Evolutionary conservation across 2,329 filamentous ascomycete genomes (phyloP).

Genomic region (Pyrenophora tritici-repentis): DNA sequence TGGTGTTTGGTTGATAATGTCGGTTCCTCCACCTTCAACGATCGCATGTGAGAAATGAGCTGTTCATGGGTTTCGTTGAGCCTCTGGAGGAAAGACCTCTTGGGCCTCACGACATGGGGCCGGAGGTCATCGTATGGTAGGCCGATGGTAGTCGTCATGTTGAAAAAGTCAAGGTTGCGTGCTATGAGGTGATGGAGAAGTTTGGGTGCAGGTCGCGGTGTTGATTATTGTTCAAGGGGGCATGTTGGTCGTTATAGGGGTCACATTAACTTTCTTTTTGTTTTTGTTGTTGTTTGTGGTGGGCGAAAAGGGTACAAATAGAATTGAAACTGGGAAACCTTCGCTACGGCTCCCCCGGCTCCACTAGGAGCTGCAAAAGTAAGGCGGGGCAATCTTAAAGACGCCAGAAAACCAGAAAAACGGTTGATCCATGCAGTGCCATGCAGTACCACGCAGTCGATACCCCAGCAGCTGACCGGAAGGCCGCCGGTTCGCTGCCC

Average conservation of each 20-base stretch:
- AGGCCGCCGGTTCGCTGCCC: neutral
- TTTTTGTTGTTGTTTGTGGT: slow-evolving; percentile 10
- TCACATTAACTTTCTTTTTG: slow-evolving; percentile 6
- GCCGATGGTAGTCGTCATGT: slow-evolving; percentile 21
- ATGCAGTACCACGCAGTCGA: slow-evolving; percentile 3
- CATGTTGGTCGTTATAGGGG: neutral
- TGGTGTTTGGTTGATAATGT: neutral
- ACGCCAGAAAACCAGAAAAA: slow-evolving; percentile 6
- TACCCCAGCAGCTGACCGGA: slow-evolving; percentile 1
- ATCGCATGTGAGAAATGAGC: slow-evolving; percentile 18
- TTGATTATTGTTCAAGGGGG: slow-evolving; percentile 5
- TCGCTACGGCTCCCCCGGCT: slow-evolving; percentile 6
- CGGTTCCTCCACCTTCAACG: slow-evolving; percentile 3
- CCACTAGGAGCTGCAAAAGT: slow-evolving; percentile 9
- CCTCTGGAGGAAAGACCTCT: slow-evolving; percentile 23
- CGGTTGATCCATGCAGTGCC: slow-evolving; percentile 14
- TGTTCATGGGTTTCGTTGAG: slow-evolving; percentile 17
- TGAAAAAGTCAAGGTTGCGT: neutral
- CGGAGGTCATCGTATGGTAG: slow-evolving; percentile 14
- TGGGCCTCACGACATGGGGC: slow-evolving; percentile 11
- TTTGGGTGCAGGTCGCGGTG: neutral
- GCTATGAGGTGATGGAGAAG: neutral
- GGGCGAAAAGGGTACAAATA: slow-evolving; percentile 12
- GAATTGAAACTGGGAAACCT: slow-evolving; percentile 9
- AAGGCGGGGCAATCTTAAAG: slow-evolving; percentile 14